Evolutionary conservation across 2,329 filamentous ascomycete species (phyloP), one percentile per base, ranked within the genome.

Genomic region (Trichoderma koningii): DNA sequence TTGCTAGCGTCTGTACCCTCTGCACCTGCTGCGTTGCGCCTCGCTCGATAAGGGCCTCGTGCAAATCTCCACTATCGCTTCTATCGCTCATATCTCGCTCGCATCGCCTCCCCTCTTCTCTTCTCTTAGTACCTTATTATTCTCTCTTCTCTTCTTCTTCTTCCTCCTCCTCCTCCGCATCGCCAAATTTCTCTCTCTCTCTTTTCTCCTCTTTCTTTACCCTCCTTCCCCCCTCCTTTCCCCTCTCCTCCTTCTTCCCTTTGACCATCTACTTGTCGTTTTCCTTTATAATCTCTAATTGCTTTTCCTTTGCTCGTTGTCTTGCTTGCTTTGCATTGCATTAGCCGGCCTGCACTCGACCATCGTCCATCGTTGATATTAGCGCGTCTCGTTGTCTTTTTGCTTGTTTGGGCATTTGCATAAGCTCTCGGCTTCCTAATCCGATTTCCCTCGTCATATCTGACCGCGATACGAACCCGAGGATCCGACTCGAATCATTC

Each of bases 111-210:
- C 56, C 6, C 34, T 42, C 34, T 15, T 38, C 38, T 14, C 34
- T n/a, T n/a, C n/a, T n/a, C n/a, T n/a, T n/a, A n/a, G n/a, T n/a
- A n/a, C n/a, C n/a, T 26, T 68, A 64, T 53, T 23, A 64, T 66
- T 57, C 44, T 51, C 62, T 66, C 68, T 61, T 56, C 48, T 53
- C 68, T 67, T 62, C 63, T 63, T 65, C 67, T 48, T 59, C 65
- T 23, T 23, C 21, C 21, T 23, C 66, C 66, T 50, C 61, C 34
- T 64, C 34, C 63, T 64, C 51, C n/a, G 34, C 57, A 47, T 48
- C 55, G 28, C 26, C 42, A 44, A 19, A 26, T n/a, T 28, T 15
- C 42, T 51, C 26, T 30, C 21, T 42, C 48, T 19, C 30, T 64
- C 61, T 63, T 52, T 47, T 57, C 26, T 26, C 23, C 17, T 53